Conservation (phyloP, 73 alveolate genomes). For the Effrenium voratum region DNA sequence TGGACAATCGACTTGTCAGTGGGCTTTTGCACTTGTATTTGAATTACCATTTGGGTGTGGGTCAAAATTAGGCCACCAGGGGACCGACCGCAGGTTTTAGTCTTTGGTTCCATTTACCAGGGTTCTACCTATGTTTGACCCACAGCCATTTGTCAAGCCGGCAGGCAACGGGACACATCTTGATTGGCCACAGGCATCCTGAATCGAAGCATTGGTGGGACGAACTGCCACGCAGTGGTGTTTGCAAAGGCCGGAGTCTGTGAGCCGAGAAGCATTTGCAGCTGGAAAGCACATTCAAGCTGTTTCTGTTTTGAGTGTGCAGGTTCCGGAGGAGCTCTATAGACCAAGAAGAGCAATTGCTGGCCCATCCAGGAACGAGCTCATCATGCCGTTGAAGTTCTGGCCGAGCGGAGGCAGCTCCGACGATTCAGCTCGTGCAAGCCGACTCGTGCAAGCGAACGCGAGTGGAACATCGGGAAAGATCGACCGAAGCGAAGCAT, state of each 20-base stretch:
- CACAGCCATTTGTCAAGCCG: too few species aligned
- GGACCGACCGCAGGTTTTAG: too few species aligned
- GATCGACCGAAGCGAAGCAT: too few species aligned
- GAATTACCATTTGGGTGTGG: too few species aligned
- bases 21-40: too few species aligned
- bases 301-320: background rate
- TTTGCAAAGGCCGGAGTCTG: conserved; percentile 44
- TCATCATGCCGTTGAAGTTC: conserved; percentile 43
- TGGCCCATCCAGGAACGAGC: conserved; percentile 49
- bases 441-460: too few species aligned
- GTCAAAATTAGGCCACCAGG: too few species aligned
- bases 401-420: conserved; percentile 76
- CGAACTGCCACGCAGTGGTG: conserved; percentile 73
- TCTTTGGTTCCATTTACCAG: too few species aligned
- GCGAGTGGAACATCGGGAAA: too few species aligned
- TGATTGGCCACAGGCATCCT: conserved; percentile 59
- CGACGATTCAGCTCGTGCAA: background rate
- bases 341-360: conserved; percentile 22
- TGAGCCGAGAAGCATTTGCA: background rate
- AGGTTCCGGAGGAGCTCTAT: conserved; percentile 51
- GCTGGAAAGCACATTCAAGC: background rate
- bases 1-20: too few species aligned
- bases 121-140: too few species aligned
- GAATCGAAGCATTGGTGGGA: conserved; percentile 76
- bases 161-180: too few species aligned